Percentiles rank a stretch among this genome's conserved stretches.
Evolutionary conservation across 441 rosid genomes (phyloP).

Genomic region (Cnidoscolus chayamansa): DNA sequence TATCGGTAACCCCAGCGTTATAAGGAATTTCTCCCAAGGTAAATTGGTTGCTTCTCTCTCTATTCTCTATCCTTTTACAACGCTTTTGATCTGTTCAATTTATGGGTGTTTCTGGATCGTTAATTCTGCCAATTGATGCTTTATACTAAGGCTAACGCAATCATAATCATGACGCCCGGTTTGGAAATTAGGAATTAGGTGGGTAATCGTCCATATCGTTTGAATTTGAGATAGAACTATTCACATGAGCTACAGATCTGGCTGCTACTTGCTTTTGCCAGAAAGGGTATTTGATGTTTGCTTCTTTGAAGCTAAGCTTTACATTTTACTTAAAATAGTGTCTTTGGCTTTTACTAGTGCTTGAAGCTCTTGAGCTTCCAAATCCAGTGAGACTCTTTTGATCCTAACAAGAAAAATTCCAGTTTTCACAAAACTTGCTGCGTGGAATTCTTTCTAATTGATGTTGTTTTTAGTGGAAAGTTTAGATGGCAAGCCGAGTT

Average conservation of each 20-base stretch:
- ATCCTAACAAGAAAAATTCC: too few relatives aligned
- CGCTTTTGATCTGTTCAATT: not conserved
- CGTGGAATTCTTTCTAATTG: not conserved
- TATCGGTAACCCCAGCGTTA: not conserved
- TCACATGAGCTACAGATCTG: too few relatives aligned
- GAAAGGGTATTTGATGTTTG: too few relatives aligned
- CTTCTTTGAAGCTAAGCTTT: too few relatives aligned
- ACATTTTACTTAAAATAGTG: too few relatives aligned
- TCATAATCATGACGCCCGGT: not conserved
- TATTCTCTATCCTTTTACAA: not conserved
- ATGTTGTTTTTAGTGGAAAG: not conserved
- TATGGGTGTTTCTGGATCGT: not conserved
- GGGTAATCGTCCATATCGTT: not conserved
- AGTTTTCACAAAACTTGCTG: not conserved
- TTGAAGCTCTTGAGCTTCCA: too few relatives aligned
- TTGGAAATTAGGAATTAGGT: not conserved
- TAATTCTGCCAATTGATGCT: not conserved
- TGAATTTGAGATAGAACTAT: too few relatives aligned
- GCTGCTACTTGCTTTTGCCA: too few relatives aligned
- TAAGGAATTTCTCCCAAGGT: not conserved
- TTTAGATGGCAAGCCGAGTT: conserved; percentile 34
- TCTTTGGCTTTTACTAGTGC: too few relatives aligned
- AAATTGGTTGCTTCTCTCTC: not conserved
- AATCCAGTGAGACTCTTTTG: too few relatives aligned
- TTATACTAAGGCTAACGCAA: not conserved